Evolutionary conservation across 768 basidiomycete genomes (phyloP).

Genomic region (Phaeotremella skinneri): DNA sequence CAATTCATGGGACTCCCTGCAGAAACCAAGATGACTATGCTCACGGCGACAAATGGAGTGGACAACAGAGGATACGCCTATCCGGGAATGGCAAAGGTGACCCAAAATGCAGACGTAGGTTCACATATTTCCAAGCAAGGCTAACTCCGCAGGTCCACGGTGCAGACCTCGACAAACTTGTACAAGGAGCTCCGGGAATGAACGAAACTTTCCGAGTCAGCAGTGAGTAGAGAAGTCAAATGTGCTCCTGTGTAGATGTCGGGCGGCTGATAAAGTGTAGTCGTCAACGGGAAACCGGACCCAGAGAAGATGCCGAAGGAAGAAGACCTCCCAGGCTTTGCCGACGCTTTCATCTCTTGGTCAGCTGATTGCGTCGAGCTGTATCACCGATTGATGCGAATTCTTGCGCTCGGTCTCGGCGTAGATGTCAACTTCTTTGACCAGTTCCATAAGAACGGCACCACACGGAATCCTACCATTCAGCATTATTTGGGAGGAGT

Average conservation of each 20-base stretch:
- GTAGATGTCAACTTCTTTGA: slow-evolving; percentile 11
- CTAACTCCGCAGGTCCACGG: not conserved
- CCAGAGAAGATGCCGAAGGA: slow-evolving; percentile 15
- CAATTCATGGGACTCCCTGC: slow-evolving; percentile 6
- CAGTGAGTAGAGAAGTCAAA: too few relatives aligned
- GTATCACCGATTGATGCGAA: slow-evolving; percentile 3
- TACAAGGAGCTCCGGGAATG: slow-evolving; percentile 3
- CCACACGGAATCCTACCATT: not conserved
- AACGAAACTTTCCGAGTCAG: slow-evolving; percentile 12
- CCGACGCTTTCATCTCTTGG: not conserved
- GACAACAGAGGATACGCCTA: not conserved
- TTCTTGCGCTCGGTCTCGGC: slow-evolving; percentile 18
- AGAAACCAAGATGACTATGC: not conserved
- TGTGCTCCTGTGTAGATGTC: too few relatives aligned
- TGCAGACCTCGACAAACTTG: not conserved
- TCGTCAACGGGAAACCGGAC: not conserved
- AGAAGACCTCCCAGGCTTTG: slow-evolving; percentile 15
- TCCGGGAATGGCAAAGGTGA: not conserved
- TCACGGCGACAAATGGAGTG: not conserved
- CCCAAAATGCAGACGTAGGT: not conserved
- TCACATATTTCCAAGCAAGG: not conserved
- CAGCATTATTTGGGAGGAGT: slow-evolving; percentile 3
- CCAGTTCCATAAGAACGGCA: slow-evolving; percentile 8
- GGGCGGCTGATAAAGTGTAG: not conserved
- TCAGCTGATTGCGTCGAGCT: not conserved